Base-by-base conservation (phyloP, 2,329 filamentous ascomycete genomes). In the Botrytis fabae region DNA sequence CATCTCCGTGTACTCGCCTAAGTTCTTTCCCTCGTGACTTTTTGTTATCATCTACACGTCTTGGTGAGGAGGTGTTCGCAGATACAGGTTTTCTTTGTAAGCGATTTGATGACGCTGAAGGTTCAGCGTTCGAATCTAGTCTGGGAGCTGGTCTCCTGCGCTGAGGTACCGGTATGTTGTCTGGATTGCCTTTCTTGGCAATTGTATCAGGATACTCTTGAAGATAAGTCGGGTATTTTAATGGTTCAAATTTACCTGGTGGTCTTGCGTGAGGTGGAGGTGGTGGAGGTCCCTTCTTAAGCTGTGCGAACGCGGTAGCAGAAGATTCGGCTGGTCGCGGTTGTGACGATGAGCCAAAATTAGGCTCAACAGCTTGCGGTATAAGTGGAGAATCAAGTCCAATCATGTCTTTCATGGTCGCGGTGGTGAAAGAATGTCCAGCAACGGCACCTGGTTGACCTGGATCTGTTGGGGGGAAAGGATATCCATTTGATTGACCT, bases 211-310 rank as follows among this genome's bases (percentile, higher is more conserved):
- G 80, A 73, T 81, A 81, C 73, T 82, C 80, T 74, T 81, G 79
- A n/a, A 80, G 73, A 71, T 81, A 82, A 2, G 78, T 79, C 16
- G 81, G 81, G 74, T 82, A 82, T 40, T 79, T 78, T 20, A 80
- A 74, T 22, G 84, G 82, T 64, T 85, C 82, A 18, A 84, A 80
- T 71, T 80, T 81, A 79, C 73, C 51, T 28, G 76, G 63, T 44
- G 73, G 68, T 63, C 62, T 75, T 40, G 74, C 68, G 72, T 76
- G 77, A 40, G 77, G 78, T 38, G 79, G 78, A 25, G 76, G 76
- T 66, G 82, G 75, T 32, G 82, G 81, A 72, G 81, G 80, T 64
- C 60, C 78, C 44, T 73, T 78, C 42, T 71, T 73, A 9, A 72
- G 59, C 28, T 68, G 62, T 40, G 63, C 28, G 20, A 68, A 72